These are phyloP conservation scores for Pascua guehoae DNA, from an alignment of 1,284 basidiomycete species.

Conservation along the genomic window DNA sequence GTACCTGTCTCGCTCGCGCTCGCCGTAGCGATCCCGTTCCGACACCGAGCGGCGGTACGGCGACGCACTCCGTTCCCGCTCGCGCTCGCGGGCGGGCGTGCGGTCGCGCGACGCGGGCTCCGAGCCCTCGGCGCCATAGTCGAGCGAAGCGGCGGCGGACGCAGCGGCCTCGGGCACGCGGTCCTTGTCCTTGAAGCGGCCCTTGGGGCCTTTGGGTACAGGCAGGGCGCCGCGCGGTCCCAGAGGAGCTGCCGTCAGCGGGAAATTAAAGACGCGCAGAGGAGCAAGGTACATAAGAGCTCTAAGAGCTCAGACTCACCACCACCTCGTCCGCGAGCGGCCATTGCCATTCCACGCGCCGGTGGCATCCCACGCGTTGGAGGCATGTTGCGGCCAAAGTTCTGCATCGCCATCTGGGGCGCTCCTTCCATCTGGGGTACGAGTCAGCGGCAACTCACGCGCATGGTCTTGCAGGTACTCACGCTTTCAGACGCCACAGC, in stretches of 20 bases:
- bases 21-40: conserved; percentile 1
- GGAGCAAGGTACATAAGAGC: too few relatives aligned
- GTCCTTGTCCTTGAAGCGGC: conserved; percentile 45
- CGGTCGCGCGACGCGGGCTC: conserved; percentile 14
- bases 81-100: not conserved
- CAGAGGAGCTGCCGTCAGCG: conserved; percentile 26
- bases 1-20: conserved; percentile 6
- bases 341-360: conserved; percentile 20
- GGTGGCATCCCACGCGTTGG: conserved; percentile 19
- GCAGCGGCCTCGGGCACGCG: conserved; percentile 31
- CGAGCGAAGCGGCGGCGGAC: conserved; percentile 21
- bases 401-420: conserved; percentile 6
- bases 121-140: conserved; percentile 34
- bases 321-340: conserved; percentile 32
- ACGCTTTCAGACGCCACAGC: not conserved
- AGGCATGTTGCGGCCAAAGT: conserved; percentile 6
- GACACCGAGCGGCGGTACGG: conserved; percentile 8
- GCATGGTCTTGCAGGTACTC: not conserved
- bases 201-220: conserved; percentile 34
- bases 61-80: conserved; percentile 3
- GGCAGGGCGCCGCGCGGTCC: conserved; percentile 32
- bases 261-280: not conserved
- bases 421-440: not conserved
- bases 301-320: conserved; percentile 25
- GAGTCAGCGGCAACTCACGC: not conserved